phyloP scores from a whole-genome alignment of 768 basidiomycete species.

The Mycena galopus region DNA sequence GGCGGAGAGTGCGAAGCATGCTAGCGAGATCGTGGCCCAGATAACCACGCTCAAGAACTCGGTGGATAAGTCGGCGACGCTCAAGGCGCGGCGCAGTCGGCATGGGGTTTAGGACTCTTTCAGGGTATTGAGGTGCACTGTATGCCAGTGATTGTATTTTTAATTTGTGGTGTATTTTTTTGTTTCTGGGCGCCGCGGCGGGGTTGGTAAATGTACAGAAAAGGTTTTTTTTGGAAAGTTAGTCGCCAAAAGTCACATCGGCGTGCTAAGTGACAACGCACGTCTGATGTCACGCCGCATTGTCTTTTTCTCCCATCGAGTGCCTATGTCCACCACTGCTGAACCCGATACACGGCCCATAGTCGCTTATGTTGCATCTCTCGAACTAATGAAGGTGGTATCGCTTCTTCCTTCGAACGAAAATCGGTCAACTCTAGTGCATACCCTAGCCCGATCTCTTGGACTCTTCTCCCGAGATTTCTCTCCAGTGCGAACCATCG shows the following conservation, averaged over 20 bases:
- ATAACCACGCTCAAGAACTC: slow-evolving; percentile 72
- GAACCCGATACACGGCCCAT: slow-evolving; percentile 15
- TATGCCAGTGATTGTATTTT: neutral
- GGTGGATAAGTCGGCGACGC: slow-evolving; percentile 70
- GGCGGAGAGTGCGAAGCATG: slow-evolving; percentile 83
- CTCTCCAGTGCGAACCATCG: slow-evolving; percentile 47
- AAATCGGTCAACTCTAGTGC: slow-evolving; percentile 74
- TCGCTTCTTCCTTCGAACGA: slow-evolving; percentile 78
- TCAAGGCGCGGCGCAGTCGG: slow-evolving; percentile 74
- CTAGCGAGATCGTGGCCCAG: slow-evolving; percentile 84
- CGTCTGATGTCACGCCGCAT: neutral
- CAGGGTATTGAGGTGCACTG: neutral
- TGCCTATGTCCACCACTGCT: neutral
- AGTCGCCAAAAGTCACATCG: neutral
- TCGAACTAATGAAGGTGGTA: slow-evolving; percentile 26
- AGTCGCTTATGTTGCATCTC: slow-evolving; percentile 31
- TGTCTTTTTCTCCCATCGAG: neutral
- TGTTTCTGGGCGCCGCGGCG: neutral
- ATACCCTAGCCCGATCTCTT: slow-evolving; percentile 69
- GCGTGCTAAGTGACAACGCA: neutral
- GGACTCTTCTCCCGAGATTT: slow-evolving; percentile 58
- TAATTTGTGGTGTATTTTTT: neutral
- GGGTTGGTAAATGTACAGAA: too few relatives aligned
- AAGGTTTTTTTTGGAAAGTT: neutral
- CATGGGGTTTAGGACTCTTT: slow-evolving; percentile 57